phyloP scores from a whole-genome alignment of 2,329 filamentous ascomycete genomes.

The Colletotrichum incanum region DNA sequence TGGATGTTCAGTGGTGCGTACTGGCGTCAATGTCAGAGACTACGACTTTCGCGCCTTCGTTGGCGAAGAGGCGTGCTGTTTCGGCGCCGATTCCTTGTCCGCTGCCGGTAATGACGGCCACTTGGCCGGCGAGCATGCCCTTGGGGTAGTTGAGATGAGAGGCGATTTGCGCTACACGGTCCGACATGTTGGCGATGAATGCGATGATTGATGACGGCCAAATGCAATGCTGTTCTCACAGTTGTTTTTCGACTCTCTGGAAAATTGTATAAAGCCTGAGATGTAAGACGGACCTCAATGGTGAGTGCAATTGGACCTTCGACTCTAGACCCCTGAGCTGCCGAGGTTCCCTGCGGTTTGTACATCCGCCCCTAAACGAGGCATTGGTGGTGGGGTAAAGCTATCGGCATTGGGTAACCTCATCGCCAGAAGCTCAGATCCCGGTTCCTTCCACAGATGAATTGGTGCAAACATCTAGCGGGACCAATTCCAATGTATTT shows the following conservation, averaged over 20 bases:
- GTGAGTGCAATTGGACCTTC: slow-evolving; percentile 18
- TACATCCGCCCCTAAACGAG: slow-evolving; percentile 13
- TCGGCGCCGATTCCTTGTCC: slow-evolving; percentile 93
- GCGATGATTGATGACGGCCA: neutral
- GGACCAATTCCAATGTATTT: neutral
- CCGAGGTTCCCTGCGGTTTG: slow-evolving; percentile 45
- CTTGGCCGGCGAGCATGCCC: slow-evolving; percentile 84
- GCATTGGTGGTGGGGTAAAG: slow-evolving; percentile 29
- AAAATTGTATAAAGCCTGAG: neutral
- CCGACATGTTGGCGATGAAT: slow-evolving; percentile 58
- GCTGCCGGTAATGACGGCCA: slow-evolving; percentile 89
- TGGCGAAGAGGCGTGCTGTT: slow-evolving; percentile 85
- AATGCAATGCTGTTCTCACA: neutral
- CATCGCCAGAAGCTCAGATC: neutral
- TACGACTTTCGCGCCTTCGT: slow-evolving; percentile 89
- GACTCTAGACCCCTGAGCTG: slow-evolving; percentile 21
- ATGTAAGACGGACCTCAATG: neutral
- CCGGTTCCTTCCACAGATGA: no score
- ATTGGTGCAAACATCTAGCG: neutral
- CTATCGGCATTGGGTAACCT: slow-evolving; percentile 26
- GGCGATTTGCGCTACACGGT: slow-evolving; percentile 80
- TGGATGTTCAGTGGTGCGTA: slow-evolving; percentile 50
- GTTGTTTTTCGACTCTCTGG: neutral
- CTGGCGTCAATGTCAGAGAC: slow-evolving; percentile 86
- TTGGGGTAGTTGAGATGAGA: slow-evolving; percentile 86